Conservation (phyloP, 345 rosid genomes). For the Euphorbia tirucalli region DNA sequence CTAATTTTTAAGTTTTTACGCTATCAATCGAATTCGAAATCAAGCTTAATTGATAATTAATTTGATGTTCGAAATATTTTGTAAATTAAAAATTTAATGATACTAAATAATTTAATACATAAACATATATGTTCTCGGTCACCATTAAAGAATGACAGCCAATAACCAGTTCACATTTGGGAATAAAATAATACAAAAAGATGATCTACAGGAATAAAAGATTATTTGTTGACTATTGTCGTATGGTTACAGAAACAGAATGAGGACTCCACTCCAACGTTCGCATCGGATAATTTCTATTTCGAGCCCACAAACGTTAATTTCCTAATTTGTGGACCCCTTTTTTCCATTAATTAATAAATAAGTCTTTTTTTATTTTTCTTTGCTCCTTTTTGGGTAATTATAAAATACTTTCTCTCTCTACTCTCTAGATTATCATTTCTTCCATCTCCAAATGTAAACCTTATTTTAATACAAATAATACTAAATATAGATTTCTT, state of each 20-base stretch:
- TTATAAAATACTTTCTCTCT: too few relatives aligned
- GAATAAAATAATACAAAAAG: not conserved
- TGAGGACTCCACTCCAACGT: not conserved
- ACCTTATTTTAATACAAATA: too few relatives aligned
- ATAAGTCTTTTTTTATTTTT: not conserved
- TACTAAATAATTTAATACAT: too few relatives aligned
- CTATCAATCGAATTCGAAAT: too few relatives aligned
- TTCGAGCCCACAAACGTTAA: constrained; percentile 22
- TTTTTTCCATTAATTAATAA: too few relatives aligned
- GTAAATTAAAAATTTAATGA: too few relatives aligned
- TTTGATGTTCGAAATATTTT: too few relatives aligned
- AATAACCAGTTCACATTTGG: constrained; percentile 32
- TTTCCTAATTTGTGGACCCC: constrained; percentile 22
- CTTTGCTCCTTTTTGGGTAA: not conserved
- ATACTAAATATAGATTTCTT: too few relatives aligned
- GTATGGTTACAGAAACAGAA: not conserved
- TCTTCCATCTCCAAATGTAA: too few relatives aligned
- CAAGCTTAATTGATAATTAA: too few relatives aligned
- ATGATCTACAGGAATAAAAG: not conserved
- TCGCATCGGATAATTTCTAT: constrained; percentile 13
- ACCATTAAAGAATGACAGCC: constrained; percentile 35
- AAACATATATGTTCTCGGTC: constrained; percentile 33
- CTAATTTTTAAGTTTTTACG: too few relatives aligned
- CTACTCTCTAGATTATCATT: not conserved
- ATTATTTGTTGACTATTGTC: not conserved